Evolutionary conservation across 192 early-diverging fungal genomes (phyloP).

Genomic region (Podila minutissima): DNA sequence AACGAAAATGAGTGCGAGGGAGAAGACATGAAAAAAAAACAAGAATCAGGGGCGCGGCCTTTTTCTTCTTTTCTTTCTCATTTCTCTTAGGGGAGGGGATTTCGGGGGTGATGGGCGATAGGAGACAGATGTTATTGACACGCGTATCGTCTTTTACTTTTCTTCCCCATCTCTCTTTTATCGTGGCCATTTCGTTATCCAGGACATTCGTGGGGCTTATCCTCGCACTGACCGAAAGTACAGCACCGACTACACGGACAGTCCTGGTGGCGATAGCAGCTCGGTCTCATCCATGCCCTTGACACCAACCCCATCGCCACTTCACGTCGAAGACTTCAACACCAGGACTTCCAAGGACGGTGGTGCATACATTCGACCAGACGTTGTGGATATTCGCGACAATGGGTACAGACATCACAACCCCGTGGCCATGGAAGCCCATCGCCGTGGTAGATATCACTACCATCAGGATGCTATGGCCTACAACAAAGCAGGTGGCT

Average conservation of each 20-base stretch:
- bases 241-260: neutral
- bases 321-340: neutral
- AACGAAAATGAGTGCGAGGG: neutral
- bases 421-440: neutral
- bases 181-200: neutral
- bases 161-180: neutral
- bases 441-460: constrained; percentile 1
- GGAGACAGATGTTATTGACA: neutral
- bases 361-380: too few species aligned
- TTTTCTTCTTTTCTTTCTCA: too few species aligned
- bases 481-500: neutral
- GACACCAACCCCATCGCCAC: neutral
- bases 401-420: neutral
- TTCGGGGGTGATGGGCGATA: neutral
- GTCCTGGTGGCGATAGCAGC: neutral
- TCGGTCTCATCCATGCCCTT: neutral
- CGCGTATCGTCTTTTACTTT: neutral
- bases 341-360: neutral
- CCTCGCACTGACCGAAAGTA: neutral
- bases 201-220: neutral
- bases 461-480: neutral
- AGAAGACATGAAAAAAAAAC: neutral
- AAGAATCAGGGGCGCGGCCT: neutral
- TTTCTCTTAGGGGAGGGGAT: neutral
- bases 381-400: too few species aligned